Percentiles rank a stretch among this genome's conserved stretches.
Conservation (phyloP, 768 basidiomycete genomes). For the Hirschioporus abietinus region DNA sequence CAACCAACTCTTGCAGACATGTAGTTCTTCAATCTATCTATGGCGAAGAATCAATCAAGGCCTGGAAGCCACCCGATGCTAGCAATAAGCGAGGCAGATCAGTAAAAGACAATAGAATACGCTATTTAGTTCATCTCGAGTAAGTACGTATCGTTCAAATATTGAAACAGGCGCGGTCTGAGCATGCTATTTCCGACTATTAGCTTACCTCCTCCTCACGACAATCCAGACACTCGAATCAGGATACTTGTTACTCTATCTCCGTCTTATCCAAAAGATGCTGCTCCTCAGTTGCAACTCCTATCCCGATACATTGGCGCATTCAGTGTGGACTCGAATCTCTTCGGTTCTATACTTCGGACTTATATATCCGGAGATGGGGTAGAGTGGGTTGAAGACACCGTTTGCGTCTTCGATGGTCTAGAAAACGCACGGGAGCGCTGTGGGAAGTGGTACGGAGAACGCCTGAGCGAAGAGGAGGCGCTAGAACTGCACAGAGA, state of each 20-base stretch:
- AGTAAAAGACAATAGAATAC: slow-evolving; percentile 33
- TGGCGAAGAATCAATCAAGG: slow-evolving; percentile 57
- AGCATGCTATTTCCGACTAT: neutral
- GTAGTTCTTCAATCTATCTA: slow-evolving; percentile 81
- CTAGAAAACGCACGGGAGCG: slow-evolving; percentile 68
- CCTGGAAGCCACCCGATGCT: slow-evolving; percentile 42
- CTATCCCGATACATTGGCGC: slow-evolving; percentile 80
- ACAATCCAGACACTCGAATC: slow-evolving; percentile 34
- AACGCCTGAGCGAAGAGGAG: slow-evolving; percentile 51
- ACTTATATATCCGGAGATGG: slow-evolving; percentile 76
- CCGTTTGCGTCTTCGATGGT: slow-evolving; percentile 84
- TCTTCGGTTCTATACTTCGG: slow-evolving; percentile 74
- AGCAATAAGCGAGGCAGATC: slow-evolving; percentile 17
- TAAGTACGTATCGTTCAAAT: slow-evolving; percentile 32
- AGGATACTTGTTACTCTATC: slow-evolving; percentile 40
- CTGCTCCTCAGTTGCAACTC: slow-evolving; percentile 79
- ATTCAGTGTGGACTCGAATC: slow-evolving; percentile 63
- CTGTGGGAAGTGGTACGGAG: slow-evolving; percentile 65
- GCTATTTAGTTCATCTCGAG: slow-evolving; percentile 64
- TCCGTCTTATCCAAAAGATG: slow-evolving; percentile 53
- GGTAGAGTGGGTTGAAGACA: slow-evolving; percentile 70
- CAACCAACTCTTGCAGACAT: slow-evolving; percentile 9
- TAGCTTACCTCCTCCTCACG: slow-evolving; percentile 51
- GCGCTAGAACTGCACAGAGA: slow-evolving; percentile 52
- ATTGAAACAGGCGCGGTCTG: neutral